phyloP scores from a whole-genome alignment of 2,329 filamentous ascomycete species.

The Pestalotiopsis sp. region DNA sequence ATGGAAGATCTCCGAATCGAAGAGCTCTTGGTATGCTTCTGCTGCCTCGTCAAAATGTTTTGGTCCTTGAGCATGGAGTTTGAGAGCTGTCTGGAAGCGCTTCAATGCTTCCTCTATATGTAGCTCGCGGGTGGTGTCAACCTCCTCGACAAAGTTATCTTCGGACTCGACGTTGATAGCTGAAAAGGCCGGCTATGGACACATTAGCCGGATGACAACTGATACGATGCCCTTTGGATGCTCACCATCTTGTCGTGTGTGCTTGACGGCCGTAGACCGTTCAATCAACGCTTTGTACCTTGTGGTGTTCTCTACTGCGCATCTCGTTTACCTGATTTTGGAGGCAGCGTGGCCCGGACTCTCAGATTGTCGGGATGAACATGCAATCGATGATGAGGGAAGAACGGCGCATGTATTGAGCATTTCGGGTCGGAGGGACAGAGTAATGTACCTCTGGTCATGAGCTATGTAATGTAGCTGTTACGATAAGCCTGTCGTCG shows the following conservation, averaged over 20 bases:
- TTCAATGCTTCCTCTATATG: conserved; percentile 97
- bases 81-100: conserved; percentile 88
- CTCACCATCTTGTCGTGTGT: not conserved
- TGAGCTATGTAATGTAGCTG: not conserved
- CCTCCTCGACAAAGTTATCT: conserved; percentile 84
- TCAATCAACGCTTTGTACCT: not conserved
- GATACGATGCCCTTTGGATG: not conserved
- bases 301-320: not conserved
- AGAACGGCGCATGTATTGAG: not conserved
- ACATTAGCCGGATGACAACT: conserved; percentile 7
- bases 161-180: conserved; percentile 95
- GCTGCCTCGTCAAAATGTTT: conserved; percentile 74
- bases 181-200: conserved; percentile 68
- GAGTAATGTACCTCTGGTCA: not conserved
- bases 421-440: no score
- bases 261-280: not conserved
- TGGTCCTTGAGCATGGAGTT: conserved; percentile 86
- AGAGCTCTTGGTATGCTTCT: conserved; percentile 81
- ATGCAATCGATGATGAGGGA: not conserved
- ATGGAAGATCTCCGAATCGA: conserved; percentile 90
- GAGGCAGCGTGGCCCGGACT: not conserved
- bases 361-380: not conserved
- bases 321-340: not conserved
- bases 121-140: conserved; percentile 94
- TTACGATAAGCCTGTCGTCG: not conserved